Conservation (phyloP, 768 basidiomycete species). For the Hortiboletus flavorubellus region DNA sequence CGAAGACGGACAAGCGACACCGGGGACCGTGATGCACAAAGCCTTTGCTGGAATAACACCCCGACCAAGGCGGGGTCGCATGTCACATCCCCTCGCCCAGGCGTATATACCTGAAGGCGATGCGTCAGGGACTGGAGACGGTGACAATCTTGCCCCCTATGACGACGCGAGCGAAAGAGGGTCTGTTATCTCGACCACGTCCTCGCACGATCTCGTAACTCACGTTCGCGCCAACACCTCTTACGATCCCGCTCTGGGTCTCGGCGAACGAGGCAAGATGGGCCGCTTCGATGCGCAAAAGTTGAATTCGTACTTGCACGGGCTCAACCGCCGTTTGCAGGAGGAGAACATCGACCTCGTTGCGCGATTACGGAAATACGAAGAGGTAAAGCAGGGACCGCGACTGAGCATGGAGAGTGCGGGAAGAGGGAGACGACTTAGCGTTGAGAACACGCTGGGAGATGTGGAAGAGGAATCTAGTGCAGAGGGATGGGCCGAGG, state of each 20-base stretch:
- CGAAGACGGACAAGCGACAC: slow-evolving; percentile 29
- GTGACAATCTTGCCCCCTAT: slow-evolving; percentile 23
- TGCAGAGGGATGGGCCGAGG: slow-evolving; percentile 69
- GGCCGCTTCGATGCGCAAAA: slow-evolving; percentile 83
- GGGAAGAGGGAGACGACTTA: slow-evolving; percentile 44
- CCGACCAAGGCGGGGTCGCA: slow-evolving; percentile 45
- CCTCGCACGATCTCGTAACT: slow-evolving; percentile 84
- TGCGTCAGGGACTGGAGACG: slow-evolving; percentile 31
- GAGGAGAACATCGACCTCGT: slow-evolving; percentile 78
- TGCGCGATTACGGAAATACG: slow-evolving; percentile 49
- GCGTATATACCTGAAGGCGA: slow-evolving; percentile 36
- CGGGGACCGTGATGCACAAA: slow-evolving; percentile 39
- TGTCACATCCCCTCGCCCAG: slow-evolving; percentile 70
- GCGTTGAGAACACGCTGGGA: slow-evolving; percentile 51
- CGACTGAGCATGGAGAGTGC: slow-evolving; percentile 28
- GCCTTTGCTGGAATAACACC: slow-evolving; percentile 68
- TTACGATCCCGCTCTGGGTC: slow-evolving; percentile 80
- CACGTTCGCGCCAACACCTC: slow-evolving; percentile 80
- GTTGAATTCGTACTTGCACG: slow-evolving; percentile 82
- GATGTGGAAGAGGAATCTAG: slow-evolving; percentile 61
- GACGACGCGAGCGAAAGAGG: slow-evolving; percentile 53
- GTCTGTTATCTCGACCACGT: slow-evolving; percentile 78
- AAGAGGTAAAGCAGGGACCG: slow-evolving; percentile 41
- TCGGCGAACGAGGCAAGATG: slow-evolving; percentile 63
- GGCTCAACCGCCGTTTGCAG: slow-evolving; percentile 75